Evolutionary conservation across 495 filamentous ascomycete species (phyloP).

Genomic region (Daldinia bambusicola): DNA sequence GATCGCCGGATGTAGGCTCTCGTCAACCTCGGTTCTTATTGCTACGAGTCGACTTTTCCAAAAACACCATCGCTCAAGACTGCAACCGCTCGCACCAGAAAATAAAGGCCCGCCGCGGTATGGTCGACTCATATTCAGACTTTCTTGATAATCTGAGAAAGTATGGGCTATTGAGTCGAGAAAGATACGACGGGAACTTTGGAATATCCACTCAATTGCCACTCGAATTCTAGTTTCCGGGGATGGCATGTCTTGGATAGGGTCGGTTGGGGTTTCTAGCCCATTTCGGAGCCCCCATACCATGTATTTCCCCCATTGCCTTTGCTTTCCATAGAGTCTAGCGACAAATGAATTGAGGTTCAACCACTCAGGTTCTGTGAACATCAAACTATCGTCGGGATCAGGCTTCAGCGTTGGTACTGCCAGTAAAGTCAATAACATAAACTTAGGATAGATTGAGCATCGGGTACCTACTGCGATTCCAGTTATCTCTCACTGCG

Average conservation of each 20-base stretch:
- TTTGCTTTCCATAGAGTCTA: not conserved
- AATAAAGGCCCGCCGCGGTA: constrained; percentile 13
- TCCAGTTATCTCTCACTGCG: constrained; percentile 9
- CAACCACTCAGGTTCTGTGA: constrained; percentile 12
- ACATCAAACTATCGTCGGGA: too few species aligned
- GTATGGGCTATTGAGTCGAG: not conserved
- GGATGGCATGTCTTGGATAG: not conserved
- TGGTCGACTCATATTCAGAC: not conserved
- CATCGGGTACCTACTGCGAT: constrained; percentile 5
- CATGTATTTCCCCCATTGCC: not conserved
- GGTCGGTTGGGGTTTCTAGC: not conserved
- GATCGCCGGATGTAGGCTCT: constrained; percentile 4
- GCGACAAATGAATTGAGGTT: constrained; percentile 27
- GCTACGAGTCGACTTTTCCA: constrained; percentile 20
- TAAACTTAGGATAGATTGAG: too few species aligned
- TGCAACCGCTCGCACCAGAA: not conserved
- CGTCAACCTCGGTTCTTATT: constrained; percentile 1
- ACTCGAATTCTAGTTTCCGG: not conserved
- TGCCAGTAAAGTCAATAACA: too few species aligned
- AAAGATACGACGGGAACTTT: constrained; percentile 2
- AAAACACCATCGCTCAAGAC: constrained; percentile 29
- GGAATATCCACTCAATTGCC: constrained; percentile 16
- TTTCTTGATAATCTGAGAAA: not conserved
- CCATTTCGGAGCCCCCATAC: constrained; percentile 7
- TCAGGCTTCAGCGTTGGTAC: too few species aligned